A percentile compares a stretch with the other conserved stretches of the same genome.
Conservation (phyloP, 225 moss, liverwort and hornwort species). For the Thuidium tamariscinum region DNA sequence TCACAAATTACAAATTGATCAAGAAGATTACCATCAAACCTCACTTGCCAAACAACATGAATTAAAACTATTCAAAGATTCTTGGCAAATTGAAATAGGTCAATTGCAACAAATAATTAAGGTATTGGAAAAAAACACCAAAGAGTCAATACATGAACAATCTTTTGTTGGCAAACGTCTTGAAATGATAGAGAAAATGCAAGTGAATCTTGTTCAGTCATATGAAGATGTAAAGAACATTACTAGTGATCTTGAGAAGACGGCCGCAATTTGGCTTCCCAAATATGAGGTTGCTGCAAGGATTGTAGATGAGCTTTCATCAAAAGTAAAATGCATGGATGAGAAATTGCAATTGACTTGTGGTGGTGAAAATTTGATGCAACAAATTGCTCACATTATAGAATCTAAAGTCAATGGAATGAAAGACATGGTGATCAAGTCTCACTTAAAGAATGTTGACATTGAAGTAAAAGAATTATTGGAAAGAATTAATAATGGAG, state of each 20-base stretch:
- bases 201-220: constrained; percentile 42
- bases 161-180: constrained; percentile 9
- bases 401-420: constrained; percentile 50
- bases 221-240: constrained; percentile 39
- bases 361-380: constrained; percentile 35
- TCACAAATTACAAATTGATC: constrained; percentile 33
- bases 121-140: not conserved
- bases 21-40: constrained; percentile 14
- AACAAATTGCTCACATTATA: constrained; percentile 30
- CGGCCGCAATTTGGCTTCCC: constrained; percentile 66
- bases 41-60: constrained; percentile 21
- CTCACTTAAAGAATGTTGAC: not conserved
- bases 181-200: constrained; percentile 41
- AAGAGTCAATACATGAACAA: not conserved
- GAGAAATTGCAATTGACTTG: constrained; percentile 35
- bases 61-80: constrained; percentile 5
- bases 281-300: constrained; percentile 55
- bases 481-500: constrained; percentile 18
- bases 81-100: constrained; percentile 23
- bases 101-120: constrained; percentile 1
- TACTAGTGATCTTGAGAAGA: constrained; percentile 51
- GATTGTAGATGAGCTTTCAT: constrained; percentile 64
- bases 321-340: constrained; percentile 52
- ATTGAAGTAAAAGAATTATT: constrained; percentile 30
- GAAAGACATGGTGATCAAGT: constrained; percentile 24